These are phyloP conservation scores for baker's yeast (Saccharomyces cerevisiae) DNA, from an alignment of 805 yeast species.

Conservation along the genomic window DNA sequence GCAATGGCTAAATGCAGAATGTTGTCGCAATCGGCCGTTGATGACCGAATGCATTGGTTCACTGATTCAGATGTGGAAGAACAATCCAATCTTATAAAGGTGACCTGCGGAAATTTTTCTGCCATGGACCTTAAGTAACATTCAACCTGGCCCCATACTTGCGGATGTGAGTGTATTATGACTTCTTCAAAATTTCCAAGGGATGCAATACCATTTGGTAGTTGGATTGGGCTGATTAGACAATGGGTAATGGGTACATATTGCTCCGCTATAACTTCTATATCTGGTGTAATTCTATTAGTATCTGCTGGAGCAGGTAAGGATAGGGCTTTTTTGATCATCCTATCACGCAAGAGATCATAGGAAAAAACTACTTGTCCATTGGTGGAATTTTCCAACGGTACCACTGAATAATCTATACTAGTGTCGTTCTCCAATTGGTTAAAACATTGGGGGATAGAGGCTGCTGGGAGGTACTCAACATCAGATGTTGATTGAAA, in stretches of 20 bases:
- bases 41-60: constrained; percentile 38
- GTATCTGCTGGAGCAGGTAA: not conserved
- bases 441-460: constrained; percentile 59
- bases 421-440: constrained; percentile 34
- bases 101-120: constrained; percentile 23
- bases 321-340: constrained; percentile 10
- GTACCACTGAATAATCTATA: constrained; percentile 71
- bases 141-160: constrained; percentile 91
- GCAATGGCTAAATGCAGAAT: constrained; percentile 61
- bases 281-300: constrained; percentile 28
- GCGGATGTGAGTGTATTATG: constrained; percentile 84
- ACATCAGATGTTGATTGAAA: constrained; percentile 33
- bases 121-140: constrained; percentile 41
- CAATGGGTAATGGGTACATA: constrained; percentile 79
- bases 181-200: constrained; percentile 33
- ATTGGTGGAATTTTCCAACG: constrained; percentile 89
- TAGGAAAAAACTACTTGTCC: constrained; percentile 86
- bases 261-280: constrained; percentile 65
- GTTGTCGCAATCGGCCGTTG: constrained; percentile 22
- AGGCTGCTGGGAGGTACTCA: constrained; percentile 20
- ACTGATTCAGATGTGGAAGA: constrained; percentile 85
- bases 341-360: constrained; percentile 68
- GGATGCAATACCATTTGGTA: constrained; percentile 10
- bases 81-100: constrained; percentile 50
- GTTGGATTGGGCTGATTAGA: constrained; percentile 38